Evolutionary conservation across 768 basidiomycete species (phyloP).

Genomic region (Suillus plorans): DNA sequence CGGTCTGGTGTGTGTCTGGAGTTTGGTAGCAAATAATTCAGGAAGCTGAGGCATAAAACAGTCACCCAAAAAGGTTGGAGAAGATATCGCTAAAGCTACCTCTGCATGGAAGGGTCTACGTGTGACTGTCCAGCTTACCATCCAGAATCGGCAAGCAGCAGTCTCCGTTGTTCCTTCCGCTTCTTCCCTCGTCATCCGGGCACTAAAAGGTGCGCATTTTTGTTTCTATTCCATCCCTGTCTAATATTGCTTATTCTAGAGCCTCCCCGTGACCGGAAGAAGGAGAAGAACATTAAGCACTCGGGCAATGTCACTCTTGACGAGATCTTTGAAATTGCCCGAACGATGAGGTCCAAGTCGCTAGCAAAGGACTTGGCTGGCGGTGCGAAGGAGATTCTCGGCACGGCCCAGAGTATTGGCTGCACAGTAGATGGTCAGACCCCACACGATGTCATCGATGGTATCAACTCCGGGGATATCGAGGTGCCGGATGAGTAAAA

Average conservation of each 20-base stretch:
- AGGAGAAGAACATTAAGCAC: constrained; percentile 99
- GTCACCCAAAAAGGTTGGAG: constrained; percentile 99
- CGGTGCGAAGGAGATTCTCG: constrained; percentile 95
- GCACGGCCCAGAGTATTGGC: constrained; percentile 94
- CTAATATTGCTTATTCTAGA: constrained; percentile 47
- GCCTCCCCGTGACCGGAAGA: constrained; percentile 98
- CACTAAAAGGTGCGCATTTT: constrained; percentile 85
- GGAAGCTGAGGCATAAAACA: constrained; percentile 33
- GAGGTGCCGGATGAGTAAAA: too few relatives aligned
- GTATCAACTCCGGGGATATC: constrained; percentile 67
- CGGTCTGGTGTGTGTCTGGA: constrained; percentile 75
- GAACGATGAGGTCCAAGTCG: constrained; percentile 94
- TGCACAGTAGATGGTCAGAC: constrained; percentile 95
- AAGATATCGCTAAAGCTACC: constrained; percentile 99
- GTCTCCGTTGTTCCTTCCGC: constrained; percentile 97
- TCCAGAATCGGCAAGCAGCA: constrained; percentile 99
- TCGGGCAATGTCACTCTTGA: constrained; percentile 90
- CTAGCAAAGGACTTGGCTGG: constrained; percentile 89
- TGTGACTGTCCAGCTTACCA: constrained; percentile 97
- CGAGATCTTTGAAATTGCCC: constrained; percentile 93
- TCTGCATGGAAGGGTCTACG: constrained; percentile 99
- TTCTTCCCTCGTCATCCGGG: constrained; percentile 95
- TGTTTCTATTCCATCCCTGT: not conserved
- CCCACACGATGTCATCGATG: constrained; percentile 91
- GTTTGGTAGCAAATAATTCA: not conserved